Evolutionary conservation across 257 asterid species (phyloP), one percentile per base, ranked within the genome.

Genomic region (Eucommia ulmoides): DNA sequence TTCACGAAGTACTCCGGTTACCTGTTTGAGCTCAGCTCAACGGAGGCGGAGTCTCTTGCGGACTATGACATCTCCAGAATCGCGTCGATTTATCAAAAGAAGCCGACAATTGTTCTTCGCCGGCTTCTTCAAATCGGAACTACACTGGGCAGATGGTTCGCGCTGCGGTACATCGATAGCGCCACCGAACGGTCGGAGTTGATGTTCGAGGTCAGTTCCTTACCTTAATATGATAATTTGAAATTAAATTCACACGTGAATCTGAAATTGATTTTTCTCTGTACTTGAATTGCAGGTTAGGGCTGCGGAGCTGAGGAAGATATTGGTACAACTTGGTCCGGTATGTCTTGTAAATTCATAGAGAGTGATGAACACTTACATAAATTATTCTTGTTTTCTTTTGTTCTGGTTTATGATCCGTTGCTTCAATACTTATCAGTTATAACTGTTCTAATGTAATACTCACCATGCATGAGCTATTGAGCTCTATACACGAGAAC

Each of bases 101-200:
- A 78, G 72, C 97, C 97, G 45, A 25, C 78, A 25, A 56, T 89
- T 65, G 74, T 89, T 29, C 54, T 84, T 49, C 93, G 96, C 29
- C 78, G 97, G 15, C 65, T 89, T 45, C 65, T 89, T 46, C 97
- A 89, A 62, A 74, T 70, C 19, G 83, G 80, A 41, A 62, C 80
- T 50, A 82, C 91, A 21, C 78, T 89, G 17, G 94, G 97, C 67
- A 81, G 77, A 67, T 89, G 97, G 97, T 82, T 82, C 66, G 96
- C 85, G 18, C 78, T 82, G 49, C 80, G 97, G 19, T 84, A 72
- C 69, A 67, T 80, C 66, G 96, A 89, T 54, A 49, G 65, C 24
- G 45, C 75, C 59, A 61, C 78, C 33, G 94, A 76, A 51, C 93
- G 94, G 41, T 67, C 80, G 19, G 94, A 89, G 41, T 49, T 62